These are phyloP conservation scores for Hanseniaspora hatyaiensis DNA, from an alignment of 805 yeast species.

Conservation along the genomic window DNA sequence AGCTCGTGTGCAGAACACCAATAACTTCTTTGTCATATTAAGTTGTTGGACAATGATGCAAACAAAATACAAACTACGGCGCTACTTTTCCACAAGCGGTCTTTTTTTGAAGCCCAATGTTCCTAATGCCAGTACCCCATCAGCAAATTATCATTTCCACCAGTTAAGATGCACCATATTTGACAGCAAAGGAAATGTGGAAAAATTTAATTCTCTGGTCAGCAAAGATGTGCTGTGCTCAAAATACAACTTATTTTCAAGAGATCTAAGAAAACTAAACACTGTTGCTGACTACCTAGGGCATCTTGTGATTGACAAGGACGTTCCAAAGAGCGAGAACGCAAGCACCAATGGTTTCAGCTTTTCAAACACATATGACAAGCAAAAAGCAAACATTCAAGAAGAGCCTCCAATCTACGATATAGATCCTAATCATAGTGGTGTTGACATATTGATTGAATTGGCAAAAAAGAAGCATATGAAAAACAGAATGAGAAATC, in stretches of 20 bases:
- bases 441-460: constrained; percentile 8
- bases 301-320: constrained; percentile 5
- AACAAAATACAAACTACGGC: not conserved
- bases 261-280: constrained; percentile 16
- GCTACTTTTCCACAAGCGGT: no score
- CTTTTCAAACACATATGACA: not conserved
- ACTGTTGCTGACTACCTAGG: constrained; percentile 13
- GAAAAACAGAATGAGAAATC: constrained; percentile 18
- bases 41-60: no score
- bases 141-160: not conserved
- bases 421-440: constrained; percentile 12
- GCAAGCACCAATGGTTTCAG: no score
- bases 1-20: no score
- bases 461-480: not conserved
- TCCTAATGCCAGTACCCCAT: not conserved
- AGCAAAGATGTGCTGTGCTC: constrained; percentile 14
- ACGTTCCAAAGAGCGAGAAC: no score
- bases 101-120: no score
- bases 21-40: no score
- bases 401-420: not conserved
- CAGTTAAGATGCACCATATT: constrained; percentile 16
- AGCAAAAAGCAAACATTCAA: not conserved
- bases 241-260: constrained; percentile 10
- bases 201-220: constrained; percentile 11
- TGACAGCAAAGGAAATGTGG: constrained; percentile 13